Evolutionary conservation across 2,329 filamentous ascomycete genomes (phyloP).

Genomic region (Clarireedia paspali): DNA sequence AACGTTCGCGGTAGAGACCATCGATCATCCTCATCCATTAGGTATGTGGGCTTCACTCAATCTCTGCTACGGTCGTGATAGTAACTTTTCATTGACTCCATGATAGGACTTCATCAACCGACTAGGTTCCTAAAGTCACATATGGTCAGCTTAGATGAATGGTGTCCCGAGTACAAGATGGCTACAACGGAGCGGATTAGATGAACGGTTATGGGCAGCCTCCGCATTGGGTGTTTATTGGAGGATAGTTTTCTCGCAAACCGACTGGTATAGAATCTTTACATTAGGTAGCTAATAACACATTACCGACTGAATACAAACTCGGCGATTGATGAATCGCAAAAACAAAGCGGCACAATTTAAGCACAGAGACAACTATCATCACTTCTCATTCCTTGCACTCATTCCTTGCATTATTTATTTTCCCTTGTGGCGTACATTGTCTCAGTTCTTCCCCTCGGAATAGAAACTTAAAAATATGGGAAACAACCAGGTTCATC

Average conservation of each 20-base stretch:
- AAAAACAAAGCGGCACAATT: too few species aligned
- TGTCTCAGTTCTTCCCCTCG: neutral
- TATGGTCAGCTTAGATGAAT: conserved; percentile 19
- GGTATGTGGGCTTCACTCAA: conserved; percentile 12
- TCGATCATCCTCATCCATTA: conserved; percentile 28
- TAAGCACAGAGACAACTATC: neutral
- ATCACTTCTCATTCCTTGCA: neutral
- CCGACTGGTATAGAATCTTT: too few species aligned
- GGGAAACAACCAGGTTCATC: neutral
- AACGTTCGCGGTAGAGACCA: conserved; percentile 27
- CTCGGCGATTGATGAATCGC: too few species aligned
- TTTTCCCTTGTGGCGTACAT: neutral
- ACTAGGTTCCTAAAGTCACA: conserved; percentile 20
- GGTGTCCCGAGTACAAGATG: conserved; percentile 24
- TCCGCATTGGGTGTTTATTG: too few species aligned
- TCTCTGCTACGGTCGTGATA: neutral
- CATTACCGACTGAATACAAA: too few species aligned
- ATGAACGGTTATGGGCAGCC: neutral
- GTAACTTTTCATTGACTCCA: neutral
- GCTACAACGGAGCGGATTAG: conserved; percentile 6
- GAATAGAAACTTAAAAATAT: too few species aligned
- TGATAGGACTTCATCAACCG: conserved; percentile 21
- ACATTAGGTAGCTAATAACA: too few species aligned
- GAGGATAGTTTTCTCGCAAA: too few species aligned
- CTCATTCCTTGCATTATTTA: neutral